These are phyloP conservation scores for Globisporangium splendens DNA, from an alignment of 352 stramenopile genomes.

Conservation along the genomic window DNA sequence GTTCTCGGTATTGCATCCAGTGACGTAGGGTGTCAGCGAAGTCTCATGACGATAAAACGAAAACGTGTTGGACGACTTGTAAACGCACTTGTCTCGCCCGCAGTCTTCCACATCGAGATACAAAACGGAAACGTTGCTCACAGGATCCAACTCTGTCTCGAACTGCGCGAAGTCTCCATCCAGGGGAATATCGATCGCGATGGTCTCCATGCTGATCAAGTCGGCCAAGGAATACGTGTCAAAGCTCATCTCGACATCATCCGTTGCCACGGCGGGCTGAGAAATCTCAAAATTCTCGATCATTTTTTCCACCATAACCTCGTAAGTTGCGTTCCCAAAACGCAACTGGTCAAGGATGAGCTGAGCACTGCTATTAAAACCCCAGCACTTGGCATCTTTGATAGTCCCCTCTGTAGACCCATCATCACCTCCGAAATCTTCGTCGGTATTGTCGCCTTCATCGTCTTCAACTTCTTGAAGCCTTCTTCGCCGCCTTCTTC, in stretches of 20 bases:
- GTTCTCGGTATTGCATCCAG: not conserved
- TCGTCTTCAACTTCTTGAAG: not conserved
- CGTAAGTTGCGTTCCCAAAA: conserved; percentile 6
- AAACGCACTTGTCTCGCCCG: conserved; percentile 11
- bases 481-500: not conserved
- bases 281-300: conserved; percentile 2
- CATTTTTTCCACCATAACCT: conserved; percentile 12
- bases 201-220: conserved; percentile 14
- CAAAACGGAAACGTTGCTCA: conserved; percentile 2
- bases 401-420: not conserved
- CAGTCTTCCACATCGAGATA: conserved; percentile 11
- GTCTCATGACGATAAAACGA: conserved; percentile 13
- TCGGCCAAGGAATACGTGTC: conserved; percentile 9
- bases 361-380: conserved; percentile 2
- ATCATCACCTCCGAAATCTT: not conserved
- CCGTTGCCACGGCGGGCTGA: not conserved
- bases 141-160: conserved; percentile 5
- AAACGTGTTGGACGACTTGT: conserved; percentile 10
- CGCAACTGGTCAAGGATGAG: not conserved
- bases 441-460: not conserved
- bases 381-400: conserved; percentile 1
- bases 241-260: conserved; percentile 12
- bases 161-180: conserved; percentile 10
- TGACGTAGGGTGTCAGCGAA: conserved; percentile 11
- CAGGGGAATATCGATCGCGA: conserved; percentile 17